These are phyloP conservation scores for Histomonas meleagridis DNA, from an alignment of 208 protist genomes.

Conservation along the genomic window DNA sequence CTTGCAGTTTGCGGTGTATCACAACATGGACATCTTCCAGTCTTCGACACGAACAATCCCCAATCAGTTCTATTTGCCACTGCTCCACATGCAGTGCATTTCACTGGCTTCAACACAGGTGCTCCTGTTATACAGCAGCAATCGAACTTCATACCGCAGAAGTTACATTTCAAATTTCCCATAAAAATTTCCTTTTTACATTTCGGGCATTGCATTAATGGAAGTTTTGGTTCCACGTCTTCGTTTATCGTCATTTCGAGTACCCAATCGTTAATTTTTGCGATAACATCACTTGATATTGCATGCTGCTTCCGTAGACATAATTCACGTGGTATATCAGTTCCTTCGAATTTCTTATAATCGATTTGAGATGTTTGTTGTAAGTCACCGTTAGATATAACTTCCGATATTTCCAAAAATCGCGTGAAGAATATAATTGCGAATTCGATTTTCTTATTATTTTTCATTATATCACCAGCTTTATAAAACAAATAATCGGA, in stretches of 20 bases:
- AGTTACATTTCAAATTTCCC: not conserved
- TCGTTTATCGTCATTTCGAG: not conserved
- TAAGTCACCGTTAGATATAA: not conserved
- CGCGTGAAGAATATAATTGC: not conserved
- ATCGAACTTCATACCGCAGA: not conserved
- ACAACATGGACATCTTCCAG: slow-evolving; percentile 26
- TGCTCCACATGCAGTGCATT: not conserved
- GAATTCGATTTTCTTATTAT: not conserved
- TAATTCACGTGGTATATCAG: not conserved
- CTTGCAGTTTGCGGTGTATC: not conserved
- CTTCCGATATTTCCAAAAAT: not conserved
- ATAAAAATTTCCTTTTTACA: not conserved
- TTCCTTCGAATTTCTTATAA: not conserved
- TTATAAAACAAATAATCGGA: not conserved
- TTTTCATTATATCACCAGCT: not conserved
- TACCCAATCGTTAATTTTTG: not conserved
- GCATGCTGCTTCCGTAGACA: not conserved
- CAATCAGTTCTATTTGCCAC: slow-evolving; percentile 15
- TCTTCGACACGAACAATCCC: not conserved
- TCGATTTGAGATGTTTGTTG: not conserved
- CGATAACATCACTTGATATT: not conserved
- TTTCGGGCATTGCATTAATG: not conserved
- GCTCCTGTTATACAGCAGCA: not conserved
- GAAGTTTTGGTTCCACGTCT: not conserved
- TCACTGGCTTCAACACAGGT: not conserved